A percentile compares a stretch with the other conserved stretches of the same genome.
These are phyloP conservation scores for Sphagnum contortum DNA, from an alignment of 225 moss, liverwort and hornwort species.

Conservation along the genomic window DNA sequence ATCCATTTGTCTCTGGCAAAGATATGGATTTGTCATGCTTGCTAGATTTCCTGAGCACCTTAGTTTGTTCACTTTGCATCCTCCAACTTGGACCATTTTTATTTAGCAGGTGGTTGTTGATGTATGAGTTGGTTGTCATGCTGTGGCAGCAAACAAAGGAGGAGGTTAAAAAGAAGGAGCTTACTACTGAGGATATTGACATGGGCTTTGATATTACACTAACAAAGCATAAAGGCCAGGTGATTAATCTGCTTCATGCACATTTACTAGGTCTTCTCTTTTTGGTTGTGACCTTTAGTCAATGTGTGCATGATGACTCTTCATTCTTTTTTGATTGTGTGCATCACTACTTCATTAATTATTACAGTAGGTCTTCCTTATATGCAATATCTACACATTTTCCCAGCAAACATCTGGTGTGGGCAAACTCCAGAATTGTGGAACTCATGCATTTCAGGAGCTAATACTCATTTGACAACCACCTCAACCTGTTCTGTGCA, in stretches of 20 bases:
- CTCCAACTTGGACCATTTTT: neutral
- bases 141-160: constrained; percentile 40
- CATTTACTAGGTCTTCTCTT: too few relatives aligned
- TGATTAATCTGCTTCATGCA: constrained; percentile 9
- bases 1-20: neutral
- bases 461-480: neutral
- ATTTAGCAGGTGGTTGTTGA: neutral
- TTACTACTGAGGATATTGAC: constrained; percentile 72
- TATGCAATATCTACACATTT: too few relatives aligned
- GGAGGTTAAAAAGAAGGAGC: constrained; percentile 80
- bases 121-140: neutral
- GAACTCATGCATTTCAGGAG: too few relatives aligned
- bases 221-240: constrained; percentile 96
- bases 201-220: constrained; percentile 81
- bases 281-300: neutral
- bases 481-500: neutral
- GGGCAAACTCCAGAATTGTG: too few relatives aligned
- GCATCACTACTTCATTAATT: too few relatives aligned
- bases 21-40: neutral
- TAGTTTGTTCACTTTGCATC: neutral
- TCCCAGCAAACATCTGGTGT: too few relatives aligned
- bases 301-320: neutral
- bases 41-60: too few relatives aligned
- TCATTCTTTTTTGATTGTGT: too few relatives aligned
- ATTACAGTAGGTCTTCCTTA: too few relatives aligned